Percentiles rank a stretch among this genome's conserved stretches.
Conservation (phyloP, 2,329 filamentous ascomycete species). For the Teratosphaeria viscida region DNA sequence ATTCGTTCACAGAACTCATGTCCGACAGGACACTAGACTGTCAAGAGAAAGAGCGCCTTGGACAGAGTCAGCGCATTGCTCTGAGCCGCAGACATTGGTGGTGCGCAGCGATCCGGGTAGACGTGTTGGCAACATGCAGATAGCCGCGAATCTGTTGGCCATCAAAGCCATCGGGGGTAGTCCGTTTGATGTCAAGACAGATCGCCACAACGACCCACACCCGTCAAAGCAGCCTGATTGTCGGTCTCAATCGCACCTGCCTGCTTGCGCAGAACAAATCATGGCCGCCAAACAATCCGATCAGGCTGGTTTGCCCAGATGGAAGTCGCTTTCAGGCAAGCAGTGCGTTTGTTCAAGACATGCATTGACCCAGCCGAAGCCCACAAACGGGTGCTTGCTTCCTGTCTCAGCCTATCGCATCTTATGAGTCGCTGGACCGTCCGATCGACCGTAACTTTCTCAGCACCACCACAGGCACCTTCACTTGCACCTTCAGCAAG, state of each 20-base stretch:
- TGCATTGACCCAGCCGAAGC: not conserved
- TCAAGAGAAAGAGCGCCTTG: not conserved
- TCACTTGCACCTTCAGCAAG: not conserved
- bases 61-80: not conserved
- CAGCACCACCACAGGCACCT: not conserved
- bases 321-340: not conserved
- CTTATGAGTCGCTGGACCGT: not conserved
- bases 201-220: not conserved
- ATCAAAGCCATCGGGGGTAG: not conserved
- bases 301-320: not conserved
- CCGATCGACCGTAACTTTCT: not conserved
- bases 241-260: not conserved
- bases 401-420: not conserved
- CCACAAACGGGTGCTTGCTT: constrained; percentile 3
- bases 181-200: not conserved
- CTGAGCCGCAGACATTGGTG: not conserved
- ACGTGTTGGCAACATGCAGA: not conserved
- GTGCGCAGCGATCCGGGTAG: not conserved
- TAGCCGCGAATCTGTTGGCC: not conserved
- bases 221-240: not conserved
- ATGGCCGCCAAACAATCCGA: not conserved
- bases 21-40: not conserved
- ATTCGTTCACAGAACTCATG: not conserved
- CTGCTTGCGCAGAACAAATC: not conserved
- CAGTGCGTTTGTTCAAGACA: not conserved